Evolutionary conservation across 306 rosid species (phyloP), one percentile per base, ranked within the genome.

Genomic region (Canavalia ensiformis): DNA sequence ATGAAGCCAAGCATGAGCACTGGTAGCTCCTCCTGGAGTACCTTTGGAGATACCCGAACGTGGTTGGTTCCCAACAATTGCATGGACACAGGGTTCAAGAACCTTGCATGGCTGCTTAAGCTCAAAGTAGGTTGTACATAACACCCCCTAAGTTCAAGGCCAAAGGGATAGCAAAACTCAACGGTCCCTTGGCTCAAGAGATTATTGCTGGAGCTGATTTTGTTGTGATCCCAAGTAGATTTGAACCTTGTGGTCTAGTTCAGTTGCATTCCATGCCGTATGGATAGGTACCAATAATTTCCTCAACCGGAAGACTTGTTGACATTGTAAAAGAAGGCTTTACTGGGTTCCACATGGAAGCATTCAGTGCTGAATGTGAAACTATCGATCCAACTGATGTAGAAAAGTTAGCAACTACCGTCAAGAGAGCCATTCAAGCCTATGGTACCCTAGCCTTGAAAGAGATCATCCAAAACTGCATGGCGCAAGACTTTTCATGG

Each of bases 181-280:
- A 87, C 41, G 31, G 76, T 35, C 90, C 93, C n/a, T 79, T 91
- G 66, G 95, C 97, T 64, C 97, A 93, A 86, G 80, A 85, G 88
- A 91, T 91, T 30, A 88, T 89, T 28, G 95, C 90, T n/a, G 95
- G 94, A 76, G 87, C 91, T 70, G 94, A 92, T 84, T 92, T 91
- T 73, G 75, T 92, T 8, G 35, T 89, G 54, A 73, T 89, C 76
- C 95, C 97, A 3, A 92, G 95, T 81, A 91, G 97, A 91, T 91
- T 92, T 82, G 97, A 92, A 76, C 97, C 97, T 8, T 91, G 95
- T 56, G 95, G 97, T 74, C 88, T 93, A 81, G 92, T 93, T 84
- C 97, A 93, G 84, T 52, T 93, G 83, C 97, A 93, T 29, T 84
- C 97, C 6, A 93, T 93, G 97, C 91, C 89, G 37, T 93, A 91